Evolutionary conservation across 2,329 filamentous ascomycete genomes (phyloP).

Genomic region (Penicillium janthinellum): DNA sequence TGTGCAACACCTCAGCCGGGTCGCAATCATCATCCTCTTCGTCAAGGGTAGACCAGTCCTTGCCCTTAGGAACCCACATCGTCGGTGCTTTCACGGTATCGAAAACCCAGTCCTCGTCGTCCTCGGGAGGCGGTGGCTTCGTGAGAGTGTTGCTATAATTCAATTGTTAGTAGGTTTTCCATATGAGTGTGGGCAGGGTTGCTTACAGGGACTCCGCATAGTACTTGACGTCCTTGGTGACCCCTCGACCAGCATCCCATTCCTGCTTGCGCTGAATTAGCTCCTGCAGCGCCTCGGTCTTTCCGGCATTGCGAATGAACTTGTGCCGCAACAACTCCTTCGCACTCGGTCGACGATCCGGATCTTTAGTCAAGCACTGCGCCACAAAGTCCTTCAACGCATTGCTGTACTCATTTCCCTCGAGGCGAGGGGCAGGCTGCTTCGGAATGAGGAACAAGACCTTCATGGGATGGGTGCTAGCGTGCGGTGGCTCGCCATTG

Average conservation of each 20-base stretch:
- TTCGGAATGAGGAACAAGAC: conserved; percentile 90
- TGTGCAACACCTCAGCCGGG: conserved; percentile 42
- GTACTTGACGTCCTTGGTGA: conserved; percentile 73
- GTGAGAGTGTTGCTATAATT: conserved; percentile 61
- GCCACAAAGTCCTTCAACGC: conserved; percentile 95
- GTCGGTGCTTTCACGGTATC: conserved; percentile 81
- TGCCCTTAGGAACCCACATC: conserved; percentile 59
- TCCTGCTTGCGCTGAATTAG: conserved; percentile 78
- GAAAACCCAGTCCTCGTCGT: conserved; percentile 92
- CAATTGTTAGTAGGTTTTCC: conserved; percentile 17
- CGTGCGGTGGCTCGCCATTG: conserved; percentile 84
- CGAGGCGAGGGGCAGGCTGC: conserved; percentile 78
- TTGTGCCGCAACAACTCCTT: conserved; percentile 85
- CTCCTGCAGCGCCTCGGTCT: conserved; percentile 84
- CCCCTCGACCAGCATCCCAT: conserved; percentile 73
- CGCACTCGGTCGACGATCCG: conserved; percentile 78
- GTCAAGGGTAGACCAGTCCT: conserved; percentile 41
- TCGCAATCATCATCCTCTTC: conserved; percentile 33
- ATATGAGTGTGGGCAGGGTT: background rate
- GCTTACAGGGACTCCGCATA: conserved; percentile 86
- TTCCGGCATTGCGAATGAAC: conserved; percentile 85
- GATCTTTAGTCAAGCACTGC: conserved; percentile 88
- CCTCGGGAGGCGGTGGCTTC: conserved; percentile 57
- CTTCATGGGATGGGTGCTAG: conserved; percentile 88
- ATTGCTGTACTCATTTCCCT: conserved; percentile 76